Base-by-base conservation (phyloP, 2,329 filamentous ascomycete species). In the Aspergillus arachidicola region DNA sequence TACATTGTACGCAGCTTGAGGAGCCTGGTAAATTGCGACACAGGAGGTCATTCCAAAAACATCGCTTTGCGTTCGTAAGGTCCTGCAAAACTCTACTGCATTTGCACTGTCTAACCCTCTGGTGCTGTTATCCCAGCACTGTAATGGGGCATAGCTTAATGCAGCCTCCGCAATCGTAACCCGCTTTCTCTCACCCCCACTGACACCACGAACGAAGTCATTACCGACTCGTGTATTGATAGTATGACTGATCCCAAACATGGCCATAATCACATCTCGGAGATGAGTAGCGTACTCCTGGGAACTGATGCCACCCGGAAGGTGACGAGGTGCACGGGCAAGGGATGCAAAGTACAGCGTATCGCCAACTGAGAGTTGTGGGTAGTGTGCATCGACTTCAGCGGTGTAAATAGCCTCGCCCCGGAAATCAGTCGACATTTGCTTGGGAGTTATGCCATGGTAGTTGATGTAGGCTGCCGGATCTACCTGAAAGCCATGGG, bases 331-430 rank as follows among this genome's bases (percentile, higher is more conserved):
- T 12, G 64, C 53, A 21, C 66, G 59, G 12, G 66, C 63, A 2
- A 51, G 26, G 2, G 66, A 63, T 2, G 65, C 66, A 36, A 61
- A 61, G 43, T 61, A 61, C 14, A 61, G 41, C 2, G 59, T 61
- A 48, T 61, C 59, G 4, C 59, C 59, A 14, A 61, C 59, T 11
- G 53, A 46, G 26, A 61, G 59, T 28, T 32, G 36, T 14, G 59
- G 59, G 30, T 43, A 54, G 28, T 60, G 58, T 16, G 36, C 48
- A 19, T 60, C 58, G n/a, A 60, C 58, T 28, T 60, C 58, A 6
- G 58, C 50, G 23, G 90, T 92, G 79, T 94, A 94, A 73, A 94
- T 92, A 64, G 89, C 89, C 76, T 94, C 91, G 66, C 91, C 91
- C 64, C 86, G 80, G 12, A 65, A 60, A 14, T 53, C 14, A 5